Evolutionary conservation across 441 rosid genomes (phyloP).

Genomic region (Bocquillonia castaneifolia): DNA sequence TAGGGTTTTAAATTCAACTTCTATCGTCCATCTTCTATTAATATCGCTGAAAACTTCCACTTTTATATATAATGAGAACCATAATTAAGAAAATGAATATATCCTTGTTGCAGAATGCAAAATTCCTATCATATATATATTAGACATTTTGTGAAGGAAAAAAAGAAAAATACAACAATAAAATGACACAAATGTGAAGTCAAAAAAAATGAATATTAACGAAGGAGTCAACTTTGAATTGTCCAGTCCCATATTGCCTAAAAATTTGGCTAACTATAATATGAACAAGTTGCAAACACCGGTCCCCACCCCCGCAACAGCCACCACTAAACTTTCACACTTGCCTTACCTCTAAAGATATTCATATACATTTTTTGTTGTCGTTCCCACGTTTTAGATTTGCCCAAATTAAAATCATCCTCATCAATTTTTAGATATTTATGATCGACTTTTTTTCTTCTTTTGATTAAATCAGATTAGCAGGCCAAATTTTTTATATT

Average conservation of each 20-base stretch:
- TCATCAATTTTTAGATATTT: too few relatives aligned
- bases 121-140: too few relatives aligned
- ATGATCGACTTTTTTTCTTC: too few relatives aligned
- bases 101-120: too few relatives aligned
- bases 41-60: too few relatives aligned
- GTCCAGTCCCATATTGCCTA: constrained; percentile 1
- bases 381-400: background rate
- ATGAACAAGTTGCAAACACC: background rate
- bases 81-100: too few relatives aligned
- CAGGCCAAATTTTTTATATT: too few relatives aligned
- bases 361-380: background rate
- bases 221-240: background rate
- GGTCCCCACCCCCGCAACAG: background rate
- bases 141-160: too few relatives aligned
- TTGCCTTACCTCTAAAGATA: background rate
- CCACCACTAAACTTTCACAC: background rate
- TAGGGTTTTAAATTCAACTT: too few relatives aligned
- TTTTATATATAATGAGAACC: too few relatives aligned
- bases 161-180: background rate
- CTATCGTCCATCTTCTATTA: too few relatives aligned
- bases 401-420: background rate
- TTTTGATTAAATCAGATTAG: too few relatives aligned
- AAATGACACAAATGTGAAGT: constrained; percentile 1
- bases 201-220: background rate
- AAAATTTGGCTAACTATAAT: constrained; percentile 11